phyloP scores from a whole-genome alignment of 2,329 filamentous ascomycete genomes.

The Phyllosticta citriasiana region DNA sequence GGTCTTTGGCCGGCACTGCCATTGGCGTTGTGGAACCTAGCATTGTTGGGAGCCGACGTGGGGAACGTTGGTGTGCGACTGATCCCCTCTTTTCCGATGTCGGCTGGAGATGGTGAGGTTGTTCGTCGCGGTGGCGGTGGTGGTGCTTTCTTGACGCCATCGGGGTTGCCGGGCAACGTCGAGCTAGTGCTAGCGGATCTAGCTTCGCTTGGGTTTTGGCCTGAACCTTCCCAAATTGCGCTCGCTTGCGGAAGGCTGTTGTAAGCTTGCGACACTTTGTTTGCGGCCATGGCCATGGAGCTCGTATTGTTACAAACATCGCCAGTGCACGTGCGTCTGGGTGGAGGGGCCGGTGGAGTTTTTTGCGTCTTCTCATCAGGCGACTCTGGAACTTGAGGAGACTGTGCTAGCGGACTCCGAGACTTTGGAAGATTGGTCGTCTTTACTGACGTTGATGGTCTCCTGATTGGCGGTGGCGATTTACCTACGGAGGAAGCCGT shows the following conservation, averaged over 20 bases:
- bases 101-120: background rate
- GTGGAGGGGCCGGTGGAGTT: conserved; percentile 25
- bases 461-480: conserved; percentile 22
- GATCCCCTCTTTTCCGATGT: background rate
- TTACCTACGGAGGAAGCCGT: conserved; percentile 4
- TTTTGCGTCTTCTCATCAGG: conserved; percentile 19
- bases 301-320: conserved; percentile 17
- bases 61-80: background rate
- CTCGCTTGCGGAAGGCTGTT: conserved; percentile 28
- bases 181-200: conserved; percentile 5
- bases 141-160: conserved; percentile 9
- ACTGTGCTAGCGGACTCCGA: conserved; percentile 20
- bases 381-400: conserved; percentile 13
- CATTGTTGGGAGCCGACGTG: background rate
- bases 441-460: conserved; percentile 13
- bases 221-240: conserved; percentile 13
- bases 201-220: conserved; percentile 1
- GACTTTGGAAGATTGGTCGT: conserved; percentile 1
- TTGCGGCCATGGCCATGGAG: conserved; percentile 28
- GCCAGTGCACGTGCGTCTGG: conserved; percentile 13
- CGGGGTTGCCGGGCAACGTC: conserved; percentile 7
- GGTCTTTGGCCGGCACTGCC: background rate
- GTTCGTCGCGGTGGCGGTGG: conserved; percentile 9
- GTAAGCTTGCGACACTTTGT: conserved; percentile 31
- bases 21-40: background rate